A percentile compares a stretch with the other conserved stretches of the same genome.
Conservation (phyloP, 106 monocot genomes). For the Cymbidium sinense region DNA sequence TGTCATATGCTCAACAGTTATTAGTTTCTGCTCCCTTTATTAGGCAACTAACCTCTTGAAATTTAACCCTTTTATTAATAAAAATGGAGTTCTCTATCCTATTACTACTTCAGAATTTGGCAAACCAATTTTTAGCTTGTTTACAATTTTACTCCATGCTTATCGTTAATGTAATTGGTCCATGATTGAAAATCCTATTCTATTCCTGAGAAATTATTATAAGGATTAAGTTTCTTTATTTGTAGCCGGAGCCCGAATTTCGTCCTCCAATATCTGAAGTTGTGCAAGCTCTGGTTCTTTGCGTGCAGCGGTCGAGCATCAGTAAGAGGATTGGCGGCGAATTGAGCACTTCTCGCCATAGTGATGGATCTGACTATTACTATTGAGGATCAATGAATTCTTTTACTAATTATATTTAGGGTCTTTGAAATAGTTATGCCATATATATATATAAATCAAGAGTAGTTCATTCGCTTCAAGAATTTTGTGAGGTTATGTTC, state of each 20-base stretch:
- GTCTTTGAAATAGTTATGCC: neutral
- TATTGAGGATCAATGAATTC: constrained; percentile 14
- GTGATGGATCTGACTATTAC: constrained; percentile 60
- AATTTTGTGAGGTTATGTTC: no score
- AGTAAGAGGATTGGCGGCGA: constrained; percentile 33
- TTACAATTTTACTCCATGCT: no score
- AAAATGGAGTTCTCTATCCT: neutral
- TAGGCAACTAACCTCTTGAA: neutral
- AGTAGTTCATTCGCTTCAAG: no score
- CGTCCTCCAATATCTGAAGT: constrained; percentile 80
- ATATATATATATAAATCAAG: neutral
- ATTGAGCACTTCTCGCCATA: constrained; percentile 38
- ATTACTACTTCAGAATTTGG: neutral
- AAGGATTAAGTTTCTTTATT: neutral
- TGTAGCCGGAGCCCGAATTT: constrained; percentile 81
- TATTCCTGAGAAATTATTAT: no score
- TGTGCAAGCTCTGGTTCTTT: constrained; percentile 65
- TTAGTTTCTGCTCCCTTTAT: no score
- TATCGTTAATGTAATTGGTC: neutral
- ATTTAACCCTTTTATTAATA: neutral
- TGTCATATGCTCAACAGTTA: neutral
- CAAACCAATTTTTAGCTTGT: neutral
- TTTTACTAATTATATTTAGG: neutral
- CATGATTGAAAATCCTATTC: neutral
- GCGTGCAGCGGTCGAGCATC: constrained; percentile 40